Percentiles rank a stretch among this genome's conserved stretches.
Conservation (phyloP, 129 eudicot genomes). For the Kitagawia praeruptora region DNA sequence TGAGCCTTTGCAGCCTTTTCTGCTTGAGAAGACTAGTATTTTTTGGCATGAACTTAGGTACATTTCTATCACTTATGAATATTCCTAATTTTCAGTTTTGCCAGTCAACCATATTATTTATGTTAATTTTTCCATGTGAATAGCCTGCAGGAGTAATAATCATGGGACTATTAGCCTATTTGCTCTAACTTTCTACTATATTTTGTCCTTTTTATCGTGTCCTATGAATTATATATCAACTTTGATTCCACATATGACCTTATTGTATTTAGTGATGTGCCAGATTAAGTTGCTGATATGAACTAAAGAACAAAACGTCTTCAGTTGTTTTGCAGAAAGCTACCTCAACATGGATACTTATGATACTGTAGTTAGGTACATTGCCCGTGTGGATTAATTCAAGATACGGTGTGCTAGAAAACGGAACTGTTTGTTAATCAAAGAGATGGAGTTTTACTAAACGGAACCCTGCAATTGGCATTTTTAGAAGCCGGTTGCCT, state of each 20-base stretch:
- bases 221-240: not conserved
- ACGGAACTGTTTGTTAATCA: not conserved
- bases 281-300: not conserved
- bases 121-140: not conserved
- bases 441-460: not conserved
- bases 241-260: not conserved
- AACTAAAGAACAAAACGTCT: not conserved
- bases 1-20: conserved; percentile 40
- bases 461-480: not conserved
- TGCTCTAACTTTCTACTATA: conserved; percentile 12
- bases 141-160: not conserved
- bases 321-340: conserved; percentile 53
- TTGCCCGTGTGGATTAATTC: conserved; percentile 5
- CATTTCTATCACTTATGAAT: not conserved
- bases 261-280: not conserved
- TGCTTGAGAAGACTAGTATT: conserved; percentile 34
- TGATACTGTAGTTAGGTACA: conserved; percentile 51
- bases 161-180: too few relatives aligned
- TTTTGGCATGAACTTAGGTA: conserved; percentile 90
- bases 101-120: not conserved
- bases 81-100: not conserved
- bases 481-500: not conserved
- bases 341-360: conserved; percentile 61
- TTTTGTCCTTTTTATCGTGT: not conserved
- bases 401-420: not conserved